Base-by-base conservation (phyloP, 129 eudicot genomes). In the Logfia minima region DNA sequence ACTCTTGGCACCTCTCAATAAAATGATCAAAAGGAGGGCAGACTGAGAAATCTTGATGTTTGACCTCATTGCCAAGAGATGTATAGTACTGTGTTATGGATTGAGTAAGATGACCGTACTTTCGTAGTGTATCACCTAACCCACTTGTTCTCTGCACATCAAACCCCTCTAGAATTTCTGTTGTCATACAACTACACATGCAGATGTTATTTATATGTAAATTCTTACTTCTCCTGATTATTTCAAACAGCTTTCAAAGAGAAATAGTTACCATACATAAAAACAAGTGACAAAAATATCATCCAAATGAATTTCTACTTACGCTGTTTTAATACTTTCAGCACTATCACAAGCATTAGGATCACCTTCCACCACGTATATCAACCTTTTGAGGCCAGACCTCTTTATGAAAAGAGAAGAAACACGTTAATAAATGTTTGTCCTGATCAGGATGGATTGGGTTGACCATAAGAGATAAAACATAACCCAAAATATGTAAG, bases 241-340 rank as follows among this genome's bases (percentile, higher is more conserved):
- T 66, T 56, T 35, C 6, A 35, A 58, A 58, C 53, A 7, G 56
- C 11, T 61, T 58, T 17, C 14, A 26, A 32, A 45, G 28, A 35
- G 31, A 39, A 52, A 71, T 5, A 69, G 34, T 52, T 16, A 34
- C 28, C 16, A 23, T 34, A 19, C 9, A 23, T 43, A 29, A 68
- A 34, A 69, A 34, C 56, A 80, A 37, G 60, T 48, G 53, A 52
- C 19, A 82, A 78, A 9, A 19, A 11, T n/a, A 21, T 16, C 9
- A 21, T 16, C 5, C 18, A 70, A 52, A 17, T 19, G 51, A 74
- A 70, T 68, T 35, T 21, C 35, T 70, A 41, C 96, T 93, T 84
- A 94, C 97, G 99, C 99, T 73, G 99, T 91, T 86, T 94, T 94
- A 79, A 94, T 85, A 83, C 99, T 89, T 74, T 91, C 99, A 80